Evolutionary conservation across 2,329 filamentous ascomycete genomes (phyloP), one percentile per base, ranked within the genome.

Genomic region (Sporothrix brasiliensis): DNA sequence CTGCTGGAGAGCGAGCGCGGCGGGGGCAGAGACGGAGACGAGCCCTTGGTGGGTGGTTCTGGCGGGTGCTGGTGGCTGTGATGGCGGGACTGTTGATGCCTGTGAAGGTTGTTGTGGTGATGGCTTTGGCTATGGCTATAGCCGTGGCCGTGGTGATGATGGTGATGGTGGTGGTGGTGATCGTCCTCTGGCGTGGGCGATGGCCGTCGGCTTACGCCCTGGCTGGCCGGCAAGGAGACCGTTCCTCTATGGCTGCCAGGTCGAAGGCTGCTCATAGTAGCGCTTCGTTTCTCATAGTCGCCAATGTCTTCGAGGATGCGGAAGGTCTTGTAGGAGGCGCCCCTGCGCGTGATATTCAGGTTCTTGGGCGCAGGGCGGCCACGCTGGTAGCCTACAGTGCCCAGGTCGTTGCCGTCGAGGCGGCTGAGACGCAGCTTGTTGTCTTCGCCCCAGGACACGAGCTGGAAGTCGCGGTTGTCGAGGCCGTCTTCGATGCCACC

Each of bases 361-460:
- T 86, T 89, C 52, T 88, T 88, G 7, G 85, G 85, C 24, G 90
- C 87, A 3, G 85, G 84, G 67, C 84, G 85, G 4, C 92, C 92
- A 77, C 90, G 92, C 60, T 88, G 83, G 77, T 92, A 91, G 3
- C 92, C 92, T 19, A 96, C 90, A 1, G 86, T 83, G 71, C 87
- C 83, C 0, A 95, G 82, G 41, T 89, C 82, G 34, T 88, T 82
- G 0, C 87, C 81, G 53, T 92, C 86, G 24, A 93, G 86, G 63
- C 88, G 89, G 77, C 97, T 92, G 39, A 97, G 83, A 65, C 91
- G 89, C 41, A 97, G 83, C 76, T 93, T 88, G 74, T 91, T 91
- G 78, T 97, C 94, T 65, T 92, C 90, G 34, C 93, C 93, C 94
- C 94, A 97, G 0, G 94, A 94, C 0, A 97, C 92, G 21, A 97